A percentile compares a stretch with the other conserved stretches of the same genome.
Evolutionary conservation across 1,284 basidiomycete genomes (phyloP).

Genomic region (Sphagnurus paluster): DNA sequence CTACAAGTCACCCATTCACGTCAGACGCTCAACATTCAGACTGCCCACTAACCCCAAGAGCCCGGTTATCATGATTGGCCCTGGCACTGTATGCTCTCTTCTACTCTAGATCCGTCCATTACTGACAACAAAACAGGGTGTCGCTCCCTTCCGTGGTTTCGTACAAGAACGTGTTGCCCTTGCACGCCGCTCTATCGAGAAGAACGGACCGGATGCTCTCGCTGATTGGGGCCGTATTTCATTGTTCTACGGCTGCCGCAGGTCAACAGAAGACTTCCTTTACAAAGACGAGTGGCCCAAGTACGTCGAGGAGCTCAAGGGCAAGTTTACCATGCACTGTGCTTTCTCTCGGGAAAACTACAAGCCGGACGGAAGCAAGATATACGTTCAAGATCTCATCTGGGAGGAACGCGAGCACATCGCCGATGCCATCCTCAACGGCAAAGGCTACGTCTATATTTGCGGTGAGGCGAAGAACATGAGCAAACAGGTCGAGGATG

Average conservation of each 20-base stretch:
- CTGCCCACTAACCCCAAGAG: constrained; percentile 97
- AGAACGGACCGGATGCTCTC: constrained; percentile 89
- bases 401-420: constrained; percentile 83
- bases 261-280: constrained; percentile 86
- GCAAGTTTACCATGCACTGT: constrained; percentile 86
- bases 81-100: constrained; percentile 82
- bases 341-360: constrained; percentile 90
- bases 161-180: constrained; percentile 96
- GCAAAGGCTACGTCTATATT: constrained; percentile 93
- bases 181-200: constrained; percentile 90
- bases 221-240: constrained; percentile 94
- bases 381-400: constrained; percentile 97
- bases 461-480: constrained; percentile 98
- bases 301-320: constrained; percentile 84
- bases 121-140: constrained; percentile 58
- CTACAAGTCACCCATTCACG: constrained; percentile 91
- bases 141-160: constrained; percentile 98
- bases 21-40: constrained; percentile 94
- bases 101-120: constrained; percentile 5
- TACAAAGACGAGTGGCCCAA: constrained; percentile 95
- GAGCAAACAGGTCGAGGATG: constrained; percentile 92
- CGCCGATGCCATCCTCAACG: constrained; percentile 86
- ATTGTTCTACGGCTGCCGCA: constrained; percentile 95
- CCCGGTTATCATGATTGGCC: constrained; percentile 98
- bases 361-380: constrained; percentile 91